Percentiles rank a stretch among this genome's conserved stretches.
These are phyloP conservation scores for Grosmannia huntii DNA, from an alignment of 2,329 filamentous ascomycete genomes.

Conservation along the genomic window DNA sequence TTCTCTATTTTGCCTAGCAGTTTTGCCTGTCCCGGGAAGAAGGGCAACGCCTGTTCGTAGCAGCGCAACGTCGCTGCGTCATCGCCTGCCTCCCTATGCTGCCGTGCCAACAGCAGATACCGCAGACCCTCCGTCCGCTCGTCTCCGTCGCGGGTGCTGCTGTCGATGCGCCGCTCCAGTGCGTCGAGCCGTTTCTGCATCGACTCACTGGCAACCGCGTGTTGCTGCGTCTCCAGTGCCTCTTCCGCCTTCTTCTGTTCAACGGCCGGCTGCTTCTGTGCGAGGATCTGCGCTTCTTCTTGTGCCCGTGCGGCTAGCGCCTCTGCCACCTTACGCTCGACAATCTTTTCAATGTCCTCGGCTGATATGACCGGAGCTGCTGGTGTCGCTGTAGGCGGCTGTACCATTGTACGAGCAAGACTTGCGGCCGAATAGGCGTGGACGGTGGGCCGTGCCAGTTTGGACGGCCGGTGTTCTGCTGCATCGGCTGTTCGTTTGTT, in stretches of 20 bases:
- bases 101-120: slow-evolving; percentile 79
- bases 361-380: slow-evolving; percentile 43
- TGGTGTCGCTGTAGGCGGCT: slow-evolving; percentile 10
- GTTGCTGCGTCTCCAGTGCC: slow-evolving; percentile 13
- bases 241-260: slow-evolving; percentile 20
- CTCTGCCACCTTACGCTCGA: slow-evolving; percentile 83
- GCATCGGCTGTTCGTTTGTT: slow-evolving; percentile 27
- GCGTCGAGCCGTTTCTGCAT: slow-evolving; percentile 72
- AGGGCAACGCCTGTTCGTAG: slow-evolving; percentile 74
- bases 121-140: slow-evolving; percentile 69
- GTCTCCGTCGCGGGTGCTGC: slow-evolving; percentile 44
- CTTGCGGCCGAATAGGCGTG: slow-evolving; percentile 5
- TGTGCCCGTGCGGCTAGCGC: slow-evolving; percentile 66
- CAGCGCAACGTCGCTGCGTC: slow-evolving; percentile 66
- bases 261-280: slow-evolving; percentile 23
- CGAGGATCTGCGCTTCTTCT: slow-evolving; percentile 22
- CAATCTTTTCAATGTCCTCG: slow-evolving; percentile 76
- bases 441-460: slow-evolving; percentile 24
- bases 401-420: neutral
- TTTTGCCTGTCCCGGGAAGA: slow-evolving; percentile 77
- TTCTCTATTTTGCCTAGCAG: slow-evolving; percentile 56
- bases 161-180: slow-evolving; percentile 69
- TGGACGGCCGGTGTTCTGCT: slow-evolving; percentile 27
- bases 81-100: slow-evolving; percentile 76
- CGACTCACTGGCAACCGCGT: slow-evolving; percentile 35